Evolutionary conservation across 73 alveolate species (phyloP), one percentile per base, ranked within the genome.

Genomic region (Paraurostyla sp.): DNA sequence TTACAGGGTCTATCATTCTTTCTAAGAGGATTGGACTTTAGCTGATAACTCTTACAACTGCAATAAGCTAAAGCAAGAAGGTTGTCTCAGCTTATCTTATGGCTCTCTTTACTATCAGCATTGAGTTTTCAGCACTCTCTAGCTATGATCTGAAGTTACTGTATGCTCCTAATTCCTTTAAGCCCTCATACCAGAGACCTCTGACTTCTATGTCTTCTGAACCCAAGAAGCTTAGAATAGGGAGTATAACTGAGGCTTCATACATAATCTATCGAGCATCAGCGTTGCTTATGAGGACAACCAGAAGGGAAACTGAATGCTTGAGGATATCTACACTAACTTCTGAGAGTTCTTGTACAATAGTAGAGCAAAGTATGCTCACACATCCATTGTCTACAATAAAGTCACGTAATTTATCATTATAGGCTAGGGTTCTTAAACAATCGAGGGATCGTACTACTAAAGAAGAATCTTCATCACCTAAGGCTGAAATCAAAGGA

Each of bases 331-430:
- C 68, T 2, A 48, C 89, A 18, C 58, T 20, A 3, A 76, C 82
- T 59, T 87, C 93, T 15, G 51, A 25, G 36, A 76, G 48, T 42
- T 87, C 93, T 42, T 87, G 81, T 29, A 75, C 71, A 16, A 87
- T 52, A 49, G 71, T 43, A 30, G 89, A 43, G 81, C 93, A 87
- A 7, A 87, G 46, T 4, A 87, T 87, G 52, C 85, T 50, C 4
- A 54, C 89, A 56, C 87, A 63, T 27, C 93, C 93, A 63, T 87
- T 87, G 20, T 75, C 89, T 9, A 87, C 89, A 7, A 87, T 87
- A 23, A 35, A 40, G 36, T 87, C 71, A 41, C 93, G 49, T 38
- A 87, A 46, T 13, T 16, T 40, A 27, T 87, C 86, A 20, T 87
- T 51, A 22, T 15, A 51, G 0, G 90, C 71, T 7, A 87, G 49